Conservation (phyloP, 2,329 filamentous ascomycete genomes). For the Paramyrothecium sp. region DNA sequence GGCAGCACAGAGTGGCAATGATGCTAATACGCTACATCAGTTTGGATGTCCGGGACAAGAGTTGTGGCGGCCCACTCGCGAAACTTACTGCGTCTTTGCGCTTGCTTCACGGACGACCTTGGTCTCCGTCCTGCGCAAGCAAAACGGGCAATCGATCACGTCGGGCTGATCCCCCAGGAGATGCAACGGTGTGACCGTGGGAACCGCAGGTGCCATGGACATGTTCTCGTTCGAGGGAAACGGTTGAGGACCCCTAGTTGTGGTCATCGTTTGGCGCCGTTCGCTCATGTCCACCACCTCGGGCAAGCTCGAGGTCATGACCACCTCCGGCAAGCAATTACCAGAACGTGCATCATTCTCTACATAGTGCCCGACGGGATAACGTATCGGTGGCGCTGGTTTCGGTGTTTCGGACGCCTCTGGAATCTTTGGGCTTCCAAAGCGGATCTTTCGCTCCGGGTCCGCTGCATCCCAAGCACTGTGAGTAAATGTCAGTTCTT, state of each 20-base stretch:
- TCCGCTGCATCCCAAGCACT: background rate
- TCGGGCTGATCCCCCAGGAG: conserved; percentile 1
- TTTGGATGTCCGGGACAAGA: background rate
- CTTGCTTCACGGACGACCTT: background rate
- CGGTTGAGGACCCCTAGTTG: background rate
- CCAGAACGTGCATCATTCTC: background rate
- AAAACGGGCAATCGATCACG: conserved; percentile 1
- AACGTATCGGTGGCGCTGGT: background rate
- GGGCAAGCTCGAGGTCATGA: background rate
- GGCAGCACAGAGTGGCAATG: background rate
- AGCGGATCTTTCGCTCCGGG: background rate
- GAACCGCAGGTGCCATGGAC: background rate
- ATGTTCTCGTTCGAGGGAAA: background rate
- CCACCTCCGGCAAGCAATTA: background rate
- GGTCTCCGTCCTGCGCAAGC: background rate
- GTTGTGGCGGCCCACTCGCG: background rate
- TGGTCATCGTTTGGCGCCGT: background rate
- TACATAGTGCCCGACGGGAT: background rate
- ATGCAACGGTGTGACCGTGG: background rate
- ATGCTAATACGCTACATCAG: background rate
- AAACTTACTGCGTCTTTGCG: background rate
- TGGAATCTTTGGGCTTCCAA: background rate
- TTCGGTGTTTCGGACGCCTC: background rate
- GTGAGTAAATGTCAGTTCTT: background rate
- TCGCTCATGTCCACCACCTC: background rate